These are phyloP conservation scores for Mucor indicus DNA, from an alignment of 371 early-diverging fungal genomes.

Conservation along the genomic window DNA sequence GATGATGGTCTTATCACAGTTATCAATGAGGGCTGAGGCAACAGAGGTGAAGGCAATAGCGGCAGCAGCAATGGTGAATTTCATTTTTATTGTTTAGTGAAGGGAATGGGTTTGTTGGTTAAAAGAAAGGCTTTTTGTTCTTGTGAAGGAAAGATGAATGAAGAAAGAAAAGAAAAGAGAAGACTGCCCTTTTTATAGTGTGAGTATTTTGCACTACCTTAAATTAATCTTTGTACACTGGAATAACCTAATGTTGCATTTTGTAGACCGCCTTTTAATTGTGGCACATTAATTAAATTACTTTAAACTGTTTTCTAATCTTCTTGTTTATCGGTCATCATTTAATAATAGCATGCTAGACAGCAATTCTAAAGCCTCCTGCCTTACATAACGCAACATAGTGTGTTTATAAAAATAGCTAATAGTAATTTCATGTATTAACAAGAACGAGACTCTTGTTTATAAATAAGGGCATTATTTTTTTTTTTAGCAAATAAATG, in stretches of 20 bases:
- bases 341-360: too few species aligned
- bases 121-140: constrained; percentile 2
- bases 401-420: too few species aligned
- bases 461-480: too few species aligned
- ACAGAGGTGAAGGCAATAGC: constrained; percentile 16
- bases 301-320: too few species aligned
- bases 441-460: too few species aligned
- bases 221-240: not conserved
- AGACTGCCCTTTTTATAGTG: constrained; percentile 2
- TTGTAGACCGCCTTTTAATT: constrained; percentile 3
- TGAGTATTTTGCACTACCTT: not conserved
- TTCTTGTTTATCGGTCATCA: too few species aligned
- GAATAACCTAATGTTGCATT: too few species aligned
- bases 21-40: constrained; percentile 10
- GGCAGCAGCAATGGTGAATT: constrained; percentile 22
- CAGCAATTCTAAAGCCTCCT: too few species aligned
- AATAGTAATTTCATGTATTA: too few species aligned
- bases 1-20: constrained; percentile 10
- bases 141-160: not conserved
- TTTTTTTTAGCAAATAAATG: too few species aligned
- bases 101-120: constrained; percentile 18
- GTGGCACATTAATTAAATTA: constrained; percentile 23
- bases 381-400: too few species aligned
- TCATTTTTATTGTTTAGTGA: constrained; percentile 22
- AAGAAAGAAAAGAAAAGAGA: not conserved